Percentiles rank a stretch among this genome's conserved stretches.
Evolutionary conservation across 2,329 filamentous ascomycete genomes (phyloP).

Genomic region (Alternaria panax): DNA sequence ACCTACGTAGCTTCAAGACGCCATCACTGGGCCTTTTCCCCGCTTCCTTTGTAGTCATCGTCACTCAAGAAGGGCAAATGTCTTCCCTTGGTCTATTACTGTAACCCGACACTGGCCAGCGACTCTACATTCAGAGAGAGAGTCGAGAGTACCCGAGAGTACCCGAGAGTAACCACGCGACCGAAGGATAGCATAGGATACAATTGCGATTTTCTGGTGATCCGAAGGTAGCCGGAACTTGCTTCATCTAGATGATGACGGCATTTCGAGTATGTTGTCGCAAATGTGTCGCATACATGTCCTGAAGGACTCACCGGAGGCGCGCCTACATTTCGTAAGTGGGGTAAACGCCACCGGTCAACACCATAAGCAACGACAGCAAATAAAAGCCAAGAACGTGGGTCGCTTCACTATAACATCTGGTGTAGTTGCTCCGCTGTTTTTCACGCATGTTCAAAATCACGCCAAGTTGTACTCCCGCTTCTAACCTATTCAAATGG

Average conservation of each 20-base stretch:
- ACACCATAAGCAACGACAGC: neutral
- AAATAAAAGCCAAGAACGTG: neutral
- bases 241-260: neutral
- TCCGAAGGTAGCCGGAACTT: conserved; percentile 1
- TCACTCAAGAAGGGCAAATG: neutral
- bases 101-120: neutral
- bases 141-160: neutral
- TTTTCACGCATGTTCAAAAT: neutral
- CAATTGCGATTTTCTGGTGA: neutral
- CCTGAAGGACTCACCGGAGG: conserved; percentile 1
- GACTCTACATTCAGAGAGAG: no score
- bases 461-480: neutral
- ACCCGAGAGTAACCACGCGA: conserved; percentile 7
- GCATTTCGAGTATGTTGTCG: neutral
- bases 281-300: neutral
- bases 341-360: conserved; percentile 4
- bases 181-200: neutral
- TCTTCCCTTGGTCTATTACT: neutral
- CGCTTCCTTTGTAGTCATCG: neutral
- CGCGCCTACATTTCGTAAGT: neutral
- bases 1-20: neutral
- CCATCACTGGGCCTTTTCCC: neutral
- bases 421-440: neutral
- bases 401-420: neutral
- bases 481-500: neutral